Evolutionary conservation across 257 asterid genomes (phyloP).

Genomic region (Nicotiana knightiana): DNA sequence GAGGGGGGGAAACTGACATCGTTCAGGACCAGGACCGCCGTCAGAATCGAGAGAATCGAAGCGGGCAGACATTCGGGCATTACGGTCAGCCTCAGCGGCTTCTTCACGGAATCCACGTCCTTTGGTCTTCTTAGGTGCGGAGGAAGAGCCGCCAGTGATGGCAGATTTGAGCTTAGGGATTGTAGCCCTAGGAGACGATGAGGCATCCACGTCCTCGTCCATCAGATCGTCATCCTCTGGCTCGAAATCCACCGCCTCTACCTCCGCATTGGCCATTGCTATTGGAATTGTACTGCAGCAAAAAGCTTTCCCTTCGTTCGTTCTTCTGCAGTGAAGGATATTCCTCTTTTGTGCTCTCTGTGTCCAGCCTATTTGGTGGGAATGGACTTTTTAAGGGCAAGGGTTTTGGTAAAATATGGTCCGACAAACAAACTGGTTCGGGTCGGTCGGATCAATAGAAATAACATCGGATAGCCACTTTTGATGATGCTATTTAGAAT

Average conservation of each 20-base stretch:
- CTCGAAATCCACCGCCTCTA: constrained; percentile 86
- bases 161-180: constrained; percentile 79
- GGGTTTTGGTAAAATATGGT: too few relatives aligned
- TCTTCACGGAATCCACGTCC: constrained; percentile 96
- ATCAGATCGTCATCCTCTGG: constrained; percentile 93
- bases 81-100: constrained; percentile 79
- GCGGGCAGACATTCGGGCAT: constrained; percentile 81
- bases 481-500: too few relatives aligned
- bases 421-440: too few relatives aligned
- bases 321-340: background rate
- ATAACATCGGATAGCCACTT: too few relatives aligned
- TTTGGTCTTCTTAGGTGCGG: constrained; percentile 75
- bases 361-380: too few relatives aligned
- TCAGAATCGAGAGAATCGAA: constrained; percentile 77
- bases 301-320: background rate
- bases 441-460: too few relatives aligned
- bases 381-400: too few relatives aligned
- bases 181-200: constrained; percentile 37
- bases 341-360: too few relatives aligned
- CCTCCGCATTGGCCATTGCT: constrained; percentile 87
- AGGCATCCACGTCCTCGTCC: constrained; percentile 79
- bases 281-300: constrained; percentile 19
- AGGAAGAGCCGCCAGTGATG: constrained; percentile 64
- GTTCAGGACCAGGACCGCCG: constrained; percentile 95
- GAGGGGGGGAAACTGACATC: constrained; percentile 52